Conservation (phyloP, 2,329 filamentous ascomycete genomes). For the Clonostachys byssicola region DNA sequence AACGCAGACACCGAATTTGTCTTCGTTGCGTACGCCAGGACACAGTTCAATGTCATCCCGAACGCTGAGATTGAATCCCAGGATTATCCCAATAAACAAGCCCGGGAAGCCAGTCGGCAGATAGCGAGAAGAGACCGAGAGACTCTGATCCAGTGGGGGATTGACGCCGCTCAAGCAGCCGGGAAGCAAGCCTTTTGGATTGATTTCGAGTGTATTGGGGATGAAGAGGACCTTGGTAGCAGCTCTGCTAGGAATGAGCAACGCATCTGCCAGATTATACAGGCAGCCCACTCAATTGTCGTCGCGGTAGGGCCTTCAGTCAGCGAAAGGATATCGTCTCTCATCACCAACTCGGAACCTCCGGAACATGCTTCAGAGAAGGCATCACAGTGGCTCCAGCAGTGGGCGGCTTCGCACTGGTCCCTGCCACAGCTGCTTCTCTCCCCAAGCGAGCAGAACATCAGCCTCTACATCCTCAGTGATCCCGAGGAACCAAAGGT, state of each 20-base stretch:
- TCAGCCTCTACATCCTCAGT: constrained; percentile 7
- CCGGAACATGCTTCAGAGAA: constrained; percentile 12
- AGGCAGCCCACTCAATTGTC: constrained; percentile 32
- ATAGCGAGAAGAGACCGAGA: constrained; percentile 13
- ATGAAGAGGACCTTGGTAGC: constrained; percentile 16
- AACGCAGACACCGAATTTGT: constrained; percentile 22
- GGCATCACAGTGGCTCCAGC: constrained; percentile 17
- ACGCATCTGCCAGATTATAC: constrained; percentile 37
- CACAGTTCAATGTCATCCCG: constrained; percentile 26
- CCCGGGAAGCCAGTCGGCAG: constrained; percentile 6
- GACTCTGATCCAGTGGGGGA: constrained; percentile 25
- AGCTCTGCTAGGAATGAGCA: constrained; percentile 3
- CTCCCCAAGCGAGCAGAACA: constrained; percentile 9
- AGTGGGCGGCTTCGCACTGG: constrained; percentile 39
- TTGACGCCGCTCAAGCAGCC: constrained; percentile 26
- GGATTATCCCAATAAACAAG: constrained; percentile 7
- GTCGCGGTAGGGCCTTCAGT: constrained; percentile 27
- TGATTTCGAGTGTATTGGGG: constrained; percentile 33
- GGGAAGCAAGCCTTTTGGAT: constrained; percentile 35
- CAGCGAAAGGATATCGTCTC: constrained; percentile 4
- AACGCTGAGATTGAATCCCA: constrained; percentile 8
- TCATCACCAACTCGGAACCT: constrained; percentile 11
- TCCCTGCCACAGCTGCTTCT: constrained; percentile 34
- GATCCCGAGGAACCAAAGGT: constrained; percentile 5
- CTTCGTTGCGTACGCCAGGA: constrained; percentile 32